Percentiles rank a stretch among this genome's conserved stretches.
Conservation (phyloP, 768 basidiomycete species). For the Termitomyces eurrhizus region DNA sequence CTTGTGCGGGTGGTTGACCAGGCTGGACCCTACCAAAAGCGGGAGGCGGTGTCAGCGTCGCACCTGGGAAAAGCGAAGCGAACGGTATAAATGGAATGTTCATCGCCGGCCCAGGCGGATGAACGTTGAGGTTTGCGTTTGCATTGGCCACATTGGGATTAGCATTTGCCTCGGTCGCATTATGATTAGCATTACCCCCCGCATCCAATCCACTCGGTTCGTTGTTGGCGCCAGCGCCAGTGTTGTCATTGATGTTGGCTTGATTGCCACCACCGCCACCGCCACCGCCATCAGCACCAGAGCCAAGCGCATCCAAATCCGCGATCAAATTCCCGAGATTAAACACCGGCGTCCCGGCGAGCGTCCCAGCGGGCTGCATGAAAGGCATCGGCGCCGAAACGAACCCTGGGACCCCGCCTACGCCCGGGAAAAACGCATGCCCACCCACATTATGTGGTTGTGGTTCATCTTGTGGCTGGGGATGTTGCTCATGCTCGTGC, state of each 20-base stretch:
- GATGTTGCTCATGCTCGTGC: background rate
- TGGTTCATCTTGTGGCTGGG: background rate
- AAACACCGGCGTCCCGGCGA: background rate
- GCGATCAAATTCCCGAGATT: background rate
- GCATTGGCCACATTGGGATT: background rate
- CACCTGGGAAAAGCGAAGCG: background rate
- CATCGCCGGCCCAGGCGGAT: background rate
- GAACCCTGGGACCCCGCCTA: background rate
- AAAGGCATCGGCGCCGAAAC: background rate
- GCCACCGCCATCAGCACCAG: background rate
- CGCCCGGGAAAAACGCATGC: background rate
- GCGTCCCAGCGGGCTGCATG: background rate
- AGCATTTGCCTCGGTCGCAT: background rate
- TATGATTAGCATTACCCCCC: background rate
- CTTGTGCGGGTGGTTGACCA: background rate
- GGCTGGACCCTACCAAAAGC: background rate
- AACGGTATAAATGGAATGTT: conserved; percentile 1
- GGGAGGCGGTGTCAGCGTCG: background rate
- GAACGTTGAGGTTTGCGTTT: background rate
- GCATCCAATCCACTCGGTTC: background rate
- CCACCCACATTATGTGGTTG: background rate
- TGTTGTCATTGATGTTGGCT: background rate
- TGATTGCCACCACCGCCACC: background rate
- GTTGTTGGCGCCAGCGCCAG: background rate
- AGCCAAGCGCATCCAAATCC: background rate